A percentile compares a stretch with the other conserved stretches of the same genome.
phyloP scores from a whole-genome alignment of 2,329 filamentous ascomycete genomes.

The Colletotrichum gloeosporioides region DNA sequence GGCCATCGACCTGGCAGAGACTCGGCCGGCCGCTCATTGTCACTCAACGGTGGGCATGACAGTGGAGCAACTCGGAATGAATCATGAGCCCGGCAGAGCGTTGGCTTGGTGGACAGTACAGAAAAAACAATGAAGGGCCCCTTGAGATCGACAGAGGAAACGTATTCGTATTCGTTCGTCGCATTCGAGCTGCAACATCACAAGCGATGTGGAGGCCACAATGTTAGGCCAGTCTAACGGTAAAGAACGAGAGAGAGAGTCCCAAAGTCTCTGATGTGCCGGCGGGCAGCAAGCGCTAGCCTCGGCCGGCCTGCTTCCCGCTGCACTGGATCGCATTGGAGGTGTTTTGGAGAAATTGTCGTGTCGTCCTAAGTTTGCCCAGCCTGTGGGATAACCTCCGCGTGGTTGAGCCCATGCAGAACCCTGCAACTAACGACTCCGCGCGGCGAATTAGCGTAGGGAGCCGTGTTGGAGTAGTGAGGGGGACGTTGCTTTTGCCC shows the following conservation, averaged over 20 bases:
- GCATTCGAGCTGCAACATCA: background rate
- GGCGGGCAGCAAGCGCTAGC: background rate
- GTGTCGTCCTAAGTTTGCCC: background rate
- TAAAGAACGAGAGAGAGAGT: background rate
- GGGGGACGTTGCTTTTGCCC: background rate
- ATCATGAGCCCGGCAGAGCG: background rate
- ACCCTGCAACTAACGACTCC: background rate
- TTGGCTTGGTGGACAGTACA: background rate
- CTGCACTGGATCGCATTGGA: background rate
- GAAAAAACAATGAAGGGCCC: background rate
- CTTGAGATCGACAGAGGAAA: background rate
- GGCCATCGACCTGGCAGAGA: background rate
- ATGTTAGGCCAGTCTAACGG: background rate
- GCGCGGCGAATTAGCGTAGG: background rate
- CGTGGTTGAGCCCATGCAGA: background rate
- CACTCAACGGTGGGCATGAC: background rate
- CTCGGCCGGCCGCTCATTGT: background rate
- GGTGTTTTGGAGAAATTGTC: background rate
- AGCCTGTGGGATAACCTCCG: background rate
- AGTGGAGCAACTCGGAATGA: background rate
- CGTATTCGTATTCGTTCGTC: constrained; percentile 11
- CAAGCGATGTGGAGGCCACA: background rate
- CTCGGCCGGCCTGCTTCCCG: background rate
- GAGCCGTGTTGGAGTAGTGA: background rate
- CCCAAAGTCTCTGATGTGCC: background rate